These are phyloP conservation scores for Peronospora farinosa DNA, from an alignment of 352 stramenopile genomes.

Conservation along the genomic window DNA sequence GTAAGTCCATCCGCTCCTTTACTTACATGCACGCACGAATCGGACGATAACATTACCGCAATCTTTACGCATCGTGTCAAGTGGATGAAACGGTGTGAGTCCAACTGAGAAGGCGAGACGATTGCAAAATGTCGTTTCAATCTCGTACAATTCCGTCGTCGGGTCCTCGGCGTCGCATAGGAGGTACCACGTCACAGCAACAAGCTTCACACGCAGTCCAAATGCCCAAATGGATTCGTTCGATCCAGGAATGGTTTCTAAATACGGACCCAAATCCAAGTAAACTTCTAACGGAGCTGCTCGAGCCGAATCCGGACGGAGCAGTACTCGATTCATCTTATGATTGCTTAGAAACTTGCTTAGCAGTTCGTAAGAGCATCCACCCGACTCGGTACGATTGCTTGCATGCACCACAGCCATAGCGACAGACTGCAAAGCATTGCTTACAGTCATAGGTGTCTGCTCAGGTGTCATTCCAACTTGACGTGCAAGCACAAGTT, in stretches of 20 bases:
- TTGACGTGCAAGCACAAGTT: constrained; percentile 27
- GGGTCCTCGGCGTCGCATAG: constrained; percentile 65
- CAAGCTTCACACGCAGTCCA: constrained; percentile 46
- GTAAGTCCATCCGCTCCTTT: too few relatives aligned
- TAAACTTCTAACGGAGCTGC: constrained; percentile 48
- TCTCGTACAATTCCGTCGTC: constrained; percentile 43
- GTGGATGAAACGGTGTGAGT: constrained; percentile 44
- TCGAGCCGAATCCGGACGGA: constrained; percentile 56
- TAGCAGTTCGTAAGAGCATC: constrained; percentile 62
- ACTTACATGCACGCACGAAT: constrained; percentile 10
- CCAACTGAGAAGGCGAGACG: constrained; percentile 54
- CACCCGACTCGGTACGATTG: constrained; percentile 76
- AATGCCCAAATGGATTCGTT: constrained; percentile 41
- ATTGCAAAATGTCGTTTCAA: constrained; percentile 57
- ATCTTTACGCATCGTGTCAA: constrained; percentile 49
- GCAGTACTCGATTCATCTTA: constrained; percentile 47
- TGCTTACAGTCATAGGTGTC: constrained; percentile 29
- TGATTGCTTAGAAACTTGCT: constrained; percentile 50
- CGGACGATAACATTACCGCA: constrained; percentile 33
- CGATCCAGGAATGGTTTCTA: constrained; percentile 16
- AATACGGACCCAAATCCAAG: constrained; percentile 56
- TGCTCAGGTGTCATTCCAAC: constrained; percentile 26
- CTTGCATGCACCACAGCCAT: constrained; percentile 43
- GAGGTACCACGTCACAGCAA: constrained; percentile 61
- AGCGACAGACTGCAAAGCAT: constrained; percentile 27